Base-by-base conservation (phyloP, 768 basidiomycete genomes). In the Mycena amicta region DNA sequence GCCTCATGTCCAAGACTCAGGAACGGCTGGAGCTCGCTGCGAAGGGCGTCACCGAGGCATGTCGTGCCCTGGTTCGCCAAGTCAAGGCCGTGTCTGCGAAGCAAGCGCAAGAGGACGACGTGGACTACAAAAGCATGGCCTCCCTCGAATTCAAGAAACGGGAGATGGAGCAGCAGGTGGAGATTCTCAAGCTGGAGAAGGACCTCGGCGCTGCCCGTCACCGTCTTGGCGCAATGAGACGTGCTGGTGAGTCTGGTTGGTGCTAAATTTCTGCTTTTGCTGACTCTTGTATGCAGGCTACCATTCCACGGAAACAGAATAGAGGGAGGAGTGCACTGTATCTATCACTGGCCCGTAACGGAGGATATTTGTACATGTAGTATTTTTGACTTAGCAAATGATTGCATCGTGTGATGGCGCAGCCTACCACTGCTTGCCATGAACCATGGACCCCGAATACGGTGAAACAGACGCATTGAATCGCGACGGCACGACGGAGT, bases 81-180 rank as follows among this genome's bases (percentile, higher is more conserved):
- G 96, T 99, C 77, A 98, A 96, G 76, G 89, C 94, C 2, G 87
- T 98, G 62, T 89, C 95, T 25, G 90, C 93, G 41, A 86, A 86
- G 72, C 89, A 96, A 72, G 74, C 75, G 11, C 84, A 88, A 66
- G 86, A 88, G 52, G 92, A 95, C 62, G 87, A 91, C n/a, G 80
- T 85, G 13, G 87, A 92, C 73, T 98, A 93, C 77, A 90, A 89
- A 74, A 88, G 87, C 62, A 95, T 98, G 93, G 92, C 93, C 3
- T 87, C 80, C 41, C 80, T 97, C 68, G 95, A 99, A 74, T 98
- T 95, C 85, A 98, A 98, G 82, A 90, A 86, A 68, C 83, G 89
- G 50, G 96, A 98, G 83, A 98, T 99, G 95, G 97, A 98, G 76
- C 94, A 96, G 68, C 95, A 98, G 74, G 97, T 98, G n/a, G 92